Percentiles rank a stretch among this genome's conserved stretches.
Conservation (phyloP, 192 early-diverging fungal genomes). For the Rhizophagus sp. region DNA sequence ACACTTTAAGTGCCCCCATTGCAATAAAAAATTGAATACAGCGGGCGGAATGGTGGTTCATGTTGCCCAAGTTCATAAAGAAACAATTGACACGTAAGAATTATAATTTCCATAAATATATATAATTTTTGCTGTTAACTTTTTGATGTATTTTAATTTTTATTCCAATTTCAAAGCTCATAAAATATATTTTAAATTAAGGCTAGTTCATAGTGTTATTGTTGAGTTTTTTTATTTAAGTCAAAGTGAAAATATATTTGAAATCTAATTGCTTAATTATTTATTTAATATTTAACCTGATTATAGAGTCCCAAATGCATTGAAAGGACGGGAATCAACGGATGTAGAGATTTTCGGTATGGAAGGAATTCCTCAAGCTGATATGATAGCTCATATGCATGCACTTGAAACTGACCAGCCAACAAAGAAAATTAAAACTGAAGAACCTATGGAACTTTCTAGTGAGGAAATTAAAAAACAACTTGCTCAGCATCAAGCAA, state of each 20-base stretch:
- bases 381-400: slow-evolving; percentile 69
- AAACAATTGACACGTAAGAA: slow-evolving; percentile 68
- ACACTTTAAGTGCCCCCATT: slow-evolving; percentile 91
- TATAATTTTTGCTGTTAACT: neutral
- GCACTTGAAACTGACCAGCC: slow-evolving; percentile 50
- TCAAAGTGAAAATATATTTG: neutral
- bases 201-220: neutral
- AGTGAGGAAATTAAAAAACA: slow-evolving; percentile 44
- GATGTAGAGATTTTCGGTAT: slow-evolving; percentile 96
- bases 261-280: neutral
- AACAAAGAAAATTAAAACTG: slow-evolving; percentile 42
- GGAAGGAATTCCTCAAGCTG: slow-evolving; percentile 84
- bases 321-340: slow-evolving; percentile 79
- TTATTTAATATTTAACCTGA: neutral
- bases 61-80: slow-evolving; percentile 92
- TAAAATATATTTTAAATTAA: neutral
- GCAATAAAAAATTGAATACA: slow-evolving; percentile 84
- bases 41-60: slow-evolving; percentile 91
- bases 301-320: slow-evolving; percentile 79
- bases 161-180: neutral
- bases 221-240: neutral
- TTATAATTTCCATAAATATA: neutral
- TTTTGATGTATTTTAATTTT: neutral
- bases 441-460: slow-evolving; percentile 41
- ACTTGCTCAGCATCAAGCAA: slow-evolving; percentile 50